phyloP scores from a whole-genome alignment of 2,329 filamentous ascomycete genomes.

The Remersonia thermophila region DNA sequence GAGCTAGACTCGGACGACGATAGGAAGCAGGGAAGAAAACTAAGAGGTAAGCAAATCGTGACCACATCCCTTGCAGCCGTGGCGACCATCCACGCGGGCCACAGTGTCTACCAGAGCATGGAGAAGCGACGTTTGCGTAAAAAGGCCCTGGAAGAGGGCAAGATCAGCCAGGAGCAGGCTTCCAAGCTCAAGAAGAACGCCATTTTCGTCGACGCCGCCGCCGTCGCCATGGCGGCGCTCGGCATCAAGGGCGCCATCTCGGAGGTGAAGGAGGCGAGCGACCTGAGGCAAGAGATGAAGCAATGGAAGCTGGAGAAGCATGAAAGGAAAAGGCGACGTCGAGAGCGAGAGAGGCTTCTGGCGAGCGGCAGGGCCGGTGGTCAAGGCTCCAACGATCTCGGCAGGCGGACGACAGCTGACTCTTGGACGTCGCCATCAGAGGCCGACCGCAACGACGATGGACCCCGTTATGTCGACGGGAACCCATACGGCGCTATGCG shows the following conservation, averaged over 20 bases:
- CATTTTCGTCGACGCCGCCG: constrained; percentile 45
- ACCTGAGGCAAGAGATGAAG: constrained; percentile 35
- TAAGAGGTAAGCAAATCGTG: constrained; percentile 50
- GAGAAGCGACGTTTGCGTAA: constrained; percentile 41
- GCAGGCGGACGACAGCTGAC: constrained; percentile 32
- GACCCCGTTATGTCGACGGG: constrained; percentile 34
- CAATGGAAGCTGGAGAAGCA: constrained; percentile 38
- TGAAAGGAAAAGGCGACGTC: constrained; percentile 35
- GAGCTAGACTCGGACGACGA: constrained; percentile 48
- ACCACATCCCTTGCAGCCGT: constrained; percentile 45
- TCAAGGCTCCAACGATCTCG: constrained; percentile 15
- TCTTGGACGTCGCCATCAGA: constrained; percentile 30
- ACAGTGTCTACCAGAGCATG: constrained; percentile 47
- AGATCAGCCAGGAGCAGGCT: constrained; percentile 37
- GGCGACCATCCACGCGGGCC: constrained; percentile 48
- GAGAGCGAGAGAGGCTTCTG: constrained; percentile 23
- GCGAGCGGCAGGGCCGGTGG: constrained; percentile 9
- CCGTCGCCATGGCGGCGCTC: constrained; percentile 44
- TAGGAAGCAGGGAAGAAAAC: constrained; percentile 40
- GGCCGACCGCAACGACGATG: constrained; percentile 29
- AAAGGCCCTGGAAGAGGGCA: constrained; percentile 41
- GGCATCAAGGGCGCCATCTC: constrained; percentile 44
- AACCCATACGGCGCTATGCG: constrained; percentile 32
- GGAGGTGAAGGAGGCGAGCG: constrained; percentile 43
- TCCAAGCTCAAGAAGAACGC: constrained; percentile 46